Evolutionary conservation across 495 filamentous ascomycete genomes (phyloP), one percentile per base, ranked within the genome.

Genomic region (Tuber magnatum): DNA sequence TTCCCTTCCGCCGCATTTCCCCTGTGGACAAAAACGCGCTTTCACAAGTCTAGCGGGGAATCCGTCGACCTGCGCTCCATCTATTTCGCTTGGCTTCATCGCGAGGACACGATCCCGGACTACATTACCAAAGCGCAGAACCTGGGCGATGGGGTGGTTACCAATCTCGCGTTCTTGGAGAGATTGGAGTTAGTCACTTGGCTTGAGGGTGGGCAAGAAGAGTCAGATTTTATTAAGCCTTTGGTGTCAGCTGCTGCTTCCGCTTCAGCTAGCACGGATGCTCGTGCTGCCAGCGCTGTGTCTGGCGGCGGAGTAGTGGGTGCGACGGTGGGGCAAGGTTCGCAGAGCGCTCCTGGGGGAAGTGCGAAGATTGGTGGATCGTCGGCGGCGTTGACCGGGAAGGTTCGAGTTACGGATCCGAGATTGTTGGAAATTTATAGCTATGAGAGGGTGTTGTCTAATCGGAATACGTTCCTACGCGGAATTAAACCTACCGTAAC

Each of bases 21-120:
- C 3, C 88, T 99, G 78, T 88, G 88, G 69, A 87, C 90, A 16
- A 87, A 90, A 18, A 98, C 96, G 65, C 93, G 95, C 76, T 97
- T 98, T 86, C 86, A 91, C 70, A 91, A 91, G 24, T 88, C 88
- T 48, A 85, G 87, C 56, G 87, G 89, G 70, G 88, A 90, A 68
- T 86, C 92, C 1, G 90, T 97, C 77, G 92, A 97, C 83, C 88
- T 99, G 56, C 93, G 95, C 83, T 92, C 90, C 84, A 93, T 98
- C 85, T 97, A 93, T 85, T 96, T 97, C 77, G 92, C 93, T 71
- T 99, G 92, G 92, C 87, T 91, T 82, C 94, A 97, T 83, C 92
- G 92, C 83, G 94, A 97, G 86, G 88, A 89, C 75, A 88, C 91
- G 51, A 93, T 97, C 81, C 90, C 91, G 14, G 93, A 94, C 75